Evolutionary conservation across 1,284 basidiomycete genomes (phyloP).

Genomic region (Taiwanofungus camphoratus): DNA sequence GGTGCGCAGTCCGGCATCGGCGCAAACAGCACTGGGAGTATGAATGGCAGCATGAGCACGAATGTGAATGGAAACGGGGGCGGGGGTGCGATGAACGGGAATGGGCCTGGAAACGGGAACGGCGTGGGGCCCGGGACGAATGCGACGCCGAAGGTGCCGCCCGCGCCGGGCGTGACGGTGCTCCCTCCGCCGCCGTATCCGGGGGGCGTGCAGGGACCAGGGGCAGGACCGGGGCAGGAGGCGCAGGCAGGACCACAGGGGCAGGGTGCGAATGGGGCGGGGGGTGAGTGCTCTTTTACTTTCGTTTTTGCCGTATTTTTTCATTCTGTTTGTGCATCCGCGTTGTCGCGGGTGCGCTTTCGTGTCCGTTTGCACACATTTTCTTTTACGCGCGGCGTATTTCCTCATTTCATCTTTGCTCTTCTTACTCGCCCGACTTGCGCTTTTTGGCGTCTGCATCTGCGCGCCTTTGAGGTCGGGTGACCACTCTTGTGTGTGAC

Average conservation of each 20-base stretch:
- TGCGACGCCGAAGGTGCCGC: slow-evolving; percentile 23
- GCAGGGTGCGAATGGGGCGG: slow-evolving; percentile 2
- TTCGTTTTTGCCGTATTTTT: too few relatives aligned
- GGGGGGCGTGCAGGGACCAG: slow-evolving; percentile 14
- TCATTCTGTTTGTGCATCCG: neutral
- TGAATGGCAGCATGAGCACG: slow-evolving; percentile 3
- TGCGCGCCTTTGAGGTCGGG: too few relatives aligned
- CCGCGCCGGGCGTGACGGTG: slow-evolving; percentile 17
- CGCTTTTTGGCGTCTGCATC: too few relatives aligned
- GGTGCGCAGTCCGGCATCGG: slow-evolving; percentile 7
- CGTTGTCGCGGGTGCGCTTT: too few relatives aligned
- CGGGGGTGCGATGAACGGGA: neutral
- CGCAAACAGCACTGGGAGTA: neutral
- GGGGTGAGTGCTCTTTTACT: slow-evolving; percentile 8
- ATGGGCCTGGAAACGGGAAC: neutral
- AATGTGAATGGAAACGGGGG: slow-evolving; percentile 1
- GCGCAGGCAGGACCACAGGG: slow-evolving; percentile 11
- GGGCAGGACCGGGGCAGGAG: slow-evolving; percentile 18
- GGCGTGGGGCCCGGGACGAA: neutral
- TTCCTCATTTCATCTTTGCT: too few relatives aligned
- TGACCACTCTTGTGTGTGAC: too few relatives aligned
- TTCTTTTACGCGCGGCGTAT: too few relatives aligned
- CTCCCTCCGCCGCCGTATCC: slow-evolving; percentile 14
- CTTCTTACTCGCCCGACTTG: too few relatives aligned
- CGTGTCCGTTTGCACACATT: too few relatives aligned